phyloP scores from a whole-genome alignment of 73 alveolate genomes.

The Paramecium caudatum region DNA sequence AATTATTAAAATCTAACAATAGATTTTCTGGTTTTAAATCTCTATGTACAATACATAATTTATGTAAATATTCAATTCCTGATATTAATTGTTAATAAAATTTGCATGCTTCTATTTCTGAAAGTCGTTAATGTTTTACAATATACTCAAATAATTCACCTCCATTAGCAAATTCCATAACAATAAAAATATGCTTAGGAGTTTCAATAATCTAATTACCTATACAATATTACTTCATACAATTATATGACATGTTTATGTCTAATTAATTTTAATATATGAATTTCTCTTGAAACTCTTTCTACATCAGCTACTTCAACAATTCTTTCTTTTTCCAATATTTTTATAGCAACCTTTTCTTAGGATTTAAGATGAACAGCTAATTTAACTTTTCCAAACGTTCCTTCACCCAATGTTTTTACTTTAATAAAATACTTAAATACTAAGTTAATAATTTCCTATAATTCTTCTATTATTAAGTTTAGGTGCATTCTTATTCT shows the following conservation, averaged over 20 bases:
- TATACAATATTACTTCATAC: conserved; percentile 76
- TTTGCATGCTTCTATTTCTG: conserved; percentile 94
- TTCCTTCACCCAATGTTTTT: conserved; percentile 74
- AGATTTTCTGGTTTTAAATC: conserved; percentile 97
- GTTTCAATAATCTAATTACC: conserved; percentile 74
- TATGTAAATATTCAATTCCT: conserved; percentile 95
- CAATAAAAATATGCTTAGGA: conserved; percentile 73
- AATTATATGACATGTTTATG: conserved; percentile 87
- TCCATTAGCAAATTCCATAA: conserved; percentile 73
- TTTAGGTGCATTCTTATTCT: conserved; percentile 30
- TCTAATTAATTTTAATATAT: conserved; percentile 84
- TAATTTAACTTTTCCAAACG: conserved; percentile 76
- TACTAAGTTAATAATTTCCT: conserved; percentile 57
- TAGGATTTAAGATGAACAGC: conserved; percentile 76
- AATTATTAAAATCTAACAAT: conserved; percentile 88
- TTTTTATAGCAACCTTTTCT: conserved; percentile 89
- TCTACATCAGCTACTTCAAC: conserved; percentile 88
- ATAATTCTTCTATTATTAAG: conserved; percentile 53
- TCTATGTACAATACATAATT: conserved; percentile 93
- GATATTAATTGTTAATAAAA: conserved; percentile 90
- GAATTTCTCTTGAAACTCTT: conserved; percentile 88
- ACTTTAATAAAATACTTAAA: background rate
- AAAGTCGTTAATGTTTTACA: conserved; percentile 77
- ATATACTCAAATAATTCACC: conserved; percentile 76
- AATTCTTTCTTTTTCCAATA: conserved; percentile 85